Conservation (phyloP, 306 rosid species). For the Corylus heterophylla region DNA sequence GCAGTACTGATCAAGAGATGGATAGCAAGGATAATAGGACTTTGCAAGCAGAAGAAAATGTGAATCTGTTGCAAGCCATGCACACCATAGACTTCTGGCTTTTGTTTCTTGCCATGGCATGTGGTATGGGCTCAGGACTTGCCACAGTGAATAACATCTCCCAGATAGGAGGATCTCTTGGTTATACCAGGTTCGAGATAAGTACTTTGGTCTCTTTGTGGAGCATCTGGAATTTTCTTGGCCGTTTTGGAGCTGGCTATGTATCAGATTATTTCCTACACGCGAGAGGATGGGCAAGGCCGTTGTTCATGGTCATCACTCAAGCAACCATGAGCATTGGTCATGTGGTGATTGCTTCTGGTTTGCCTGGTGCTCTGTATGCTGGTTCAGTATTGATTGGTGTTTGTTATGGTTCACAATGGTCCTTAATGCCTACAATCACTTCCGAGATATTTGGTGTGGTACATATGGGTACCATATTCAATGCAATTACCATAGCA, state of each 20-base stretch:
- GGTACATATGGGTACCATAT: slow-evolving; percentile 4
- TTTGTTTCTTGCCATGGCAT: slow-evolving; percentile 71
- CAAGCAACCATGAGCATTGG: slow-evolving; percentile 6
- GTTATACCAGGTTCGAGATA: neutral
- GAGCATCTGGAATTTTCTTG: slow-evolving; percentile 18
- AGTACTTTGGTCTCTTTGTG: slow-evolving; percentile 10
- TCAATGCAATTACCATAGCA: slow-evolving; percentile 12
- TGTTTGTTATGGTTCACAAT: slow-evolving; percentile 12
- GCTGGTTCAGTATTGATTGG: slow-evolving; percentile 8
- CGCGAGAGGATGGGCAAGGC: slow-evolving; percentile 1
- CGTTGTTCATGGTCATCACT: neutral
- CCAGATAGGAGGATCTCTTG: slow-evolving; percentile 18
- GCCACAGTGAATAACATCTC: slow-evolving; percentile 68
- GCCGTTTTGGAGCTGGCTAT: slow-evolving; percentile 12
- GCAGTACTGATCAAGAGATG: slow-evolving; percentile 33
- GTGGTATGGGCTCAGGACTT: slow-evolving; percentile 90
- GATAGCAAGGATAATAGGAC: slow-evolving; percentile 16
- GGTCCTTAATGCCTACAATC: slow-evolving; percentile 5
- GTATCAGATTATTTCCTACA: slow-evolving; percentile 6
- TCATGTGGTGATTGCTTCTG: slow-evolving; percentile 5
- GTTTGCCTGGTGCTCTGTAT: slow-evolving; percentile 10
- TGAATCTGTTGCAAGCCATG: slow-evolving; percentile 64
- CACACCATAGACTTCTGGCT: slow-evolving; percentile 72
- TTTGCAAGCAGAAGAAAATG: slow-evolving; percentile 42
- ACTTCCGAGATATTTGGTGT: slow-evolving; percentile 10